Conservation (phyloP, 257 asterid genomes). For the Nicotiana paniculata region DNA sequence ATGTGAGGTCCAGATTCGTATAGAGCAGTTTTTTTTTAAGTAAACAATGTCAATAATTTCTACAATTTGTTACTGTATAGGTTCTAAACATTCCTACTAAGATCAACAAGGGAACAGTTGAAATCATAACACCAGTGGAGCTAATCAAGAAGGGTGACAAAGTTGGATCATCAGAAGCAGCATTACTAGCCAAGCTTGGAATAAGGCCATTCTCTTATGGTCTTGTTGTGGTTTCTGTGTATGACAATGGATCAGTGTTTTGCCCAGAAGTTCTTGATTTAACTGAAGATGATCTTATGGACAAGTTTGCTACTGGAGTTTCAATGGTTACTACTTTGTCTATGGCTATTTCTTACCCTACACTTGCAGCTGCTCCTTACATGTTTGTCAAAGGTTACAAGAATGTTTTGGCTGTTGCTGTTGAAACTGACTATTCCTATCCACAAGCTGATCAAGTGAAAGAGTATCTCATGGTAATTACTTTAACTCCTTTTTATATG, state of each 20-base stretch:
- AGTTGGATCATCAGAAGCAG: conserved; percentile 98
- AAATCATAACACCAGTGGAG: conserved; percentile 90
- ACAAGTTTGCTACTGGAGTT: conserved; percentile 62
- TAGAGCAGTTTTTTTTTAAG: too few relatives aligned
- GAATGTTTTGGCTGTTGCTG: conserved; percentile 60
- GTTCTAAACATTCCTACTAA: conserved; percentile 91
- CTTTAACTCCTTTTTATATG: not conserved
- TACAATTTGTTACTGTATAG: conserved; percentile 14
- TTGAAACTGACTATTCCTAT: conserved; percentile 70
- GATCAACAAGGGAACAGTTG: conserved; percentile 98
- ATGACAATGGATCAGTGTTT: conserved; percentile 85
- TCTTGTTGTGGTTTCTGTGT: conserved; percentile 53
- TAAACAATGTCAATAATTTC: too few relatives aligned
- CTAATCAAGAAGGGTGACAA: conserved; percentile 95
- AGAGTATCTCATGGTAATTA: conserved; percentile 63
- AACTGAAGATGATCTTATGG: conserved; percentile 81
- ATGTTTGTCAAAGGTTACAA: conserved; percentile 78
- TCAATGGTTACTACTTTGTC: conserved; percentile 63
- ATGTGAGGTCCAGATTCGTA: too few relatives aligned
- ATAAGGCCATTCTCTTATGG: conserved; percentile 95
- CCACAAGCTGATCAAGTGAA: conserved; percentile 75
- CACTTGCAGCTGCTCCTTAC: conserved; percentile 91
- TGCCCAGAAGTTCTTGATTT: conserved; percentile 73
- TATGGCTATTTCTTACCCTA: conserved; percentile 70
- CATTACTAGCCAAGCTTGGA: conserved; percentile 80